Evolutionary conservation across 805 yeast species (phyloP).

Genomic region (Saccharomycodes ludwigii): DNA sequence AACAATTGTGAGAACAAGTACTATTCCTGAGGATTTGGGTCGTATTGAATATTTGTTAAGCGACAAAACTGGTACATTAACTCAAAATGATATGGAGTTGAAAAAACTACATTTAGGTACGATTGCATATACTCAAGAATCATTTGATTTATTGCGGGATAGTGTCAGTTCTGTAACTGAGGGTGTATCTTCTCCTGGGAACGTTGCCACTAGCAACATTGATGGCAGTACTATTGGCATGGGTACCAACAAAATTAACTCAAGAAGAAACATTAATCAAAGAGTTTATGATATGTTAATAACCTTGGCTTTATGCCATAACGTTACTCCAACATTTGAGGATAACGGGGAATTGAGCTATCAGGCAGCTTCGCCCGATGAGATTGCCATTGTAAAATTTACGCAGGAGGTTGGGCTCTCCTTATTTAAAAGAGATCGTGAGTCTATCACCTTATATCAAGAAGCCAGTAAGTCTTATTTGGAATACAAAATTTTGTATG

Average conservation of each 20-base stretch:
- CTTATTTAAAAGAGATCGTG: slow-evolving; percentile 71
- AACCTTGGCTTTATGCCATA: slow-evolving; percentile 90
- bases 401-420: slow-evolving; percentile 79
- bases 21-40: slow-evolving; percentile 96
- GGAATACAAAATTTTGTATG: slow-evolving; percentile 59
- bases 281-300: slow-evolving; percentile 71
- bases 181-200: slow-evolving; percentile 8
- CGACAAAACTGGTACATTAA: slow-evolving; percentile 94
- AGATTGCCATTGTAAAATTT: slow-evolving; percentile 89
- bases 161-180: slow-evolving; percentile 34
- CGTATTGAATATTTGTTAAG: slow-evolving; percentile 84
- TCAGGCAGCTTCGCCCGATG: slow-evolving; percentile 99
- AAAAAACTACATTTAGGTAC: slow-evolving; percentile 87
- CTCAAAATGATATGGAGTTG: slow-evolving; percentile 97
- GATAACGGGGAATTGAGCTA: slow-evolving; percentile 57
- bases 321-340: slow-evolving; percentile 87
- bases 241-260: slow-evolving; percentile 19
- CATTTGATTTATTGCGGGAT: slow-evolving; percentile 77
- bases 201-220: slow-evolving; percentile 4
- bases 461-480: slow-evolving; percentile 37
- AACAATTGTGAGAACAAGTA: slow-evolving; percentile 90
- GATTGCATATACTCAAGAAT: slow-evolving; percentile 83
- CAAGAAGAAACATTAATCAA: slow-evolving; percentile 58
- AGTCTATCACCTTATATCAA: slow-evolving; percentile 57
- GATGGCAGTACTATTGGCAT: slow-evolving; percentile 11